Conservation (phyloP, 2,329 filamentous ascomycete genomes). For the Hypocrella siamensis region DNA sequence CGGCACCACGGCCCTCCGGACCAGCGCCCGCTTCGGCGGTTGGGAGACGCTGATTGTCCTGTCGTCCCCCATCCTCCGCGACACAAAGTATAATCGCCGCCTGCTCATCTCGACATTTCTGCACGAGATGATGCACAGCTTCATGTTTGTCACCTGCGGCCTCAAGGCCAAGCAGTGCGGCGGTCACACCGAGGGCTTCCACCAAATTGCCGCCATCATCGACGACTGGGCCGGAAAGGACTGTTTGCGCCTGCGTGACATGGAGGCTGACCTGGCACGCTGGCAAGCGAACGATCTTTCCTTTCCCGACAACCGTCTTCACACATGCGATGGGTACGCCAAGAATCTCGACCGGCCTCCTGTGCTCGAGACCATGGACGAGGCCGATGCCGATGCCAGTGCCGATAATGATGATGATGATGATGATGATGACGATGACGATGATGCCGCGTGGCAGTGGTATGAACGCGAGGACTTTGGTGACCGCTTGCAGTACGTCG, state of each 20-base stretch:
- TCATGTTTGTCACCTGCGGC: slow-evolving; percentile 46
- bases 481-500: slow-evolving; percentile 9
- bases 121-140: slow-evolving; percentile 53
- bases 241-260: slow-evolving; percentile 37
- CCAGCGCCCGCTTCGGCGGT: slow-evolving; percentile 26
- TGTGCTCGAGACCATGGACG: background rate
- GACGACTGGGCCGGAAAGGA: slow-evolving; percentile 44
- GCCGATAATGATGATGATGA: too few relatives aligned
- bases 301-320: background rate
- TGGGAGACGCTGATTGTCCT: slow-evolving; percentile 49
- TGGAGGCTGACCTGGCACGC: slow-evolving; percentile 44
- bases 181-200: slow-evolving; percentile 46
- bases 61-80: slow-evolving; percentile 40
- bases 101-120: slow-evolving; percentile 49
- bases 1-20: slow-evolving; percentile 45
- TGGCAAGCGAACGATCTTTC: slow-evolving; percentile 22
- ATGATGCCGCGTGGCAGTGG: slow-evolving; percentile 17
- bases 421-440: slow-evolving; percentile 2
- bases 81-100: slow-evolving; percentile 39
- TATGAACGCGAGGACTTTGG: slow-evolving; percentile 17
- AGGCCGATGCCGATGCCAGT: background rate
- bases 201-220: slow-evolving; percentile 41
- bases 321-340: background rate
- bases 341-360: background rate
- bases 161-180: slow-evolving; percentile 37